Evolutionary conservation across 441 rosid genomes (phyloP).

Genomic region (Erodium moschatum): DNA sequence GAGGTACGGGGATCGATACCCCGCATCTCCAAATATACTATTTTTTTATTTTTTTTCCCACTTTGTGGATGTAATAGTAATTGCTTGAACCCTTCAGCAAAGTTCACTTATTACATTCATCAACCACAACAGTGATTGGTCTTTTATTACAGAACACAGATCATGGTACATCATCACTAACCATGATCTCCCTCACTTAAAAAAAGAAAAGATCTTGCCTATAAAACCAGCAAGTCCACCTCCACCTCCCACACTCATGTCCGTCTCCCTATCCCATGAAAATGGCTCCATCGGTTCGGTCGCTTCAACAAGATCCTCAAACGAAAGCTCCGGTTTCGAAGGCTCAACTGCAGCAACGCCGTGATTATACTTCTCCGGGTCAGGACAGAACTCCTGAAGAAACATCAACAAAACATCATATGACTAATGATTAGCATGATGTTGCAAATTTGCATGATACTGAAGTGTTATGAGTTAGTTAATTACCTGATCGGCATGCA

Average conservation of each 20-base stretch:
- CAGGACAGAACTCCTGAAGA: slow-evolving; percentile 52
- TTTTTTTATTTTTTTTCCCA: no score
- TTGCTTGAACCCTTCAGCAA: no score
- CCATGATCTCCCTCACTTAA: slow-evolving; percentile 19
- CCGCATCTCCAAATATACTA: slow-evolving; percentile 40
- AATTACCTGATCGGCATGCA: slow-evolving; percentile 73
- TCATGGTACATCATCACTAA: not conserved
- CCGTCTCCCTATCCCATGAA: slow-evolving; percentile 57
- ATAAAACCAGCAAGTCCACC: slow-evolving; percentile 26
- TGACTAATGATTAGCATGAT: no score
- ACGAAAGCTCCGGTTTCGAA: slow-evolving; percentile 37
- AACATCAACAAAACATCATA: slow-evolving; percentile 5
- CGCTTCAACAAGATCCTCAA: slow-evolving; percentile 48
- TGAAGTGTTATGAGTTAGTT: no score
- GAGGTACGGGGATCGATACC: slow-evolving; percentile 80
- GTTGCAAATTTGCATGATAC: no score
- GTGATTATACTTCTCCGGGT: slow-evolving; percentile 42
- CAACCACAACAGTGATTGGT: no score
- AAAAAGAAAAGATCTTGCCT: slow-evolving; percentile 26
- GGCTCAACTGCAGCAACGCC: slow-evolving; percentile 37
- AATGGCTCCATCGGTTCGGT: slow-evolving; percentile 41
- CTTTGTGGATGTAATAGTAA: no score
- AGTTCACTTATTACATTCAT: no score
- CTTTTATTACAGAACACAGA: not conserved
- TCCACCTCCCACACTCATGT: slow-evolving; percentile 43